phyloP scores from a whole-genome alignment of 2,329 filamentous ascomycete species.

The Pochonia chlamydosporia region DNA sequence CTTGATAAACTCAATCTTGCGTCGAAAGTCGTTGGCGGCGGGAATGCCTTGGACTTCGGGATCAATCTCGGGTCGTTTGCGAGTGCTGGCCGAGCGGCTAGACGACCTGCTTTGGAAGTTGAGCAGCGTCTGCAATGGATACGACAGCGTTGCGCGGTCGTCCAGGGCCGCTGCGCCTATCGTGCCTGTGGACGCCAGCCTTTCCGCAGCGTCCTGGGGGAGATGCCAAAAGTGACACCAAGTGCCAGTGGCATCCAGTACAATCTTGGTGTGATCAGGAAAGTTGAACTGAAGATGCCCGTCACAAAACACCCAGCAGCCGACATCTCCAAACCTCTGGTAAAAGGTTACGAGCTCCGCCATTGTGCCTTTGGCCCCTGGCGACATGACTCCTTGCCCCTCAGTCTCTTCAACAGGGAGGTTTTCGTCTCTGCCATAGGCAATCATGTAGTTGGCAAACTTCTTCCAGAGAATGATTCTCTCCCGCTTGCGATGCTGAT shows the following conservation, averaged over 20 bases:
- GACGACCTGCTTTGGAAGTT: conserved; percentile 54
- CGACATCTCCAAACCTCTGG: conserved; percentile 73
- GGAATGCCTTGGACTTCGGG: conserved; percentile 59
- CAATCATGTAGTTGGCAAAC: conserved; percentile 69
- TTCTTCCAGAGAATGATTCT: conserved; percentile 66
- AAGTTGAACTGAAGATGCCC: conserved; percentile 85
- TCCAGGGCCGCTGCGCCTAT: conserved; percentile 66
- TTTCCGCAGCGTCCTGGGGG: conserved; percentile 61
- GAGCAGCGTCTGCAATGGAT: conserved; percentile 66
- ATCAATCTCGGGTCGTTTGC: conserved; percentile 55
- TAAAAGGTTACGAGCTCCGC: conserved; percentile 70
- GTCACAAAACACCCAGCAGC: conserved; percentile 76
- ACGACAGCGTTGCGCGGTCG: conserved; percentile 64
- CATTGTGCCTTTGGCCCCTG: conserved; percentile 30
- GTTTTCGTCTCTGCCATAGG: conserved; percentile 66
- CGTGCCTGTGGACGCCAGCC: conserved; percentile 58
- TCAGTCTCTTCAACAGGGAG: conserved; percentile 40
- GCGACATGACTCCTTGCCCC: conserved; percentile 31
- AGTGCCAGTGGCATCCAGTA: conserved; percentile 67
- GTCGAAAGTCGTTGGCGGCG: conserved; percentile 64
- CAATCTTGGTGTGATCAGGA: conserved; percentile 80
- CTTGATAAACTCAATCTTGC: conserved; percentile 69
- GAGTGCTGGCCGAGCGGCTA: conserved; percentile 39
- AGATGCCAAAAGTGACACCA: conserved; percentile 76
- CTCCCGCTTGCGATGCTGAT: conserved; percentile 60